phyloP scores from a whole-genome alignment of 352 stramenopile species.

The Pythium dissimile region DNA sequence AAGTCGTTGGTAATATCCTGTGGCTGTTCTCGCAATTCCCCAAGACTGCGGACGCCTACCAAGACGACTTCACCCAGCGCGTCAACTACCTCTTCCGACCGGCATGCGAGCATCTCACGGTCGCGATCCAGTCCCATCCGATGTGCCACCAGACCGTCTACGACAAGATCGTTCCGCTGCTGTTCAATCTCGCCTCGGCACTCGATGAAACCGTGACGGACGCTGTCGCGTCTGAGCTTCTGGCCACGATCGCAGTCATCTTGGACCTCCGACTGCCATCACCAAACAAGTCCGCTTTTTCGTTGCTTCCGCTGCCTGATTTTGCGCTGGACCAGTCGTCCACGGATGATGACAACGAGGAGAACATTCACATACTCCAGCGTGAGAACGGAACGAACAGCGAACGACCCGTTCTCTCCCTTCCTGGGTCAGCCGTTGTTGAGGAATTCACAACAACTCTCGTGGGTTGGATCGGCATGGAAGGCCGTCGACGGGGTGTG shows the following conservation, averaged over 20 bases:
- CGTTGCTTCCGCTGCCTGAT: conserved; percentile 43
- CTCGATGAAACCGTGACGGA: conserved; percentile 28
- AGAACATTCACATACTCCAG: conserved; percentile 26
- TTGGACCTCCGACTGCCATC: conserved; percentile 49
- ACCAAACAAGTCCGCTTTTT: conserved; percentile 37
- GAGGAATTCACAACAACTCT: conserved; percentile 2
- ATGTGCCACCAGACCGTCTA: conserved; percentile 36
- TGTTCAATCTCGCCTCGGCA: conserved; percentile 23
- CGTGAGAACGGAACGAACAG: conserved; percentile 11
- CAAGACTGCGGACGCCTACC: conserved; percentile 17
- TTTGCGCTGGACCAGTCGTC: conserved; percentile 43
- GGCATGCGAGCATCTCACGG: conserved; percentile 54
- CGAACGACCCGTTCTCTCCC: not conserved
- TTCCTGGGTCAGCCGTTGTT: not conserved
- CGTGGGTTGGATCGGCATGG: conserved; percentile 2
- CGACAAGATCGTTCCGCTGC: conserved; percentile 41
- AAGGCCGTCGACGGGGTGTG: conserved; percentile 2
- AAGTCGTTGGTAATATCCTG: conserved; percentile 43
- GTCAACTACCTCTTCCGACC: conserved; percentile 58
- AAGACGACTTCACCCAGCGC: not conserved
- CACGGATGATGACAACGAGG: conserved; percentile 35
- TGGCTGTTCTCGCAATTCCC: conserved; percentile 57
- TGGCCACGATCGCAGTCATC: conserved; percentile 48
- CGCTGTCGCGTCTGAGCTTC: conserved; percentile 45
- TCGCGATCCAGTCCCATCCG: conserved; percentile 64